These are phyloP conservation scores for Suhomyces maxii DNA, from an alignment of 1,139 yeast genomes.

Conservation along the genomic window DNA sequence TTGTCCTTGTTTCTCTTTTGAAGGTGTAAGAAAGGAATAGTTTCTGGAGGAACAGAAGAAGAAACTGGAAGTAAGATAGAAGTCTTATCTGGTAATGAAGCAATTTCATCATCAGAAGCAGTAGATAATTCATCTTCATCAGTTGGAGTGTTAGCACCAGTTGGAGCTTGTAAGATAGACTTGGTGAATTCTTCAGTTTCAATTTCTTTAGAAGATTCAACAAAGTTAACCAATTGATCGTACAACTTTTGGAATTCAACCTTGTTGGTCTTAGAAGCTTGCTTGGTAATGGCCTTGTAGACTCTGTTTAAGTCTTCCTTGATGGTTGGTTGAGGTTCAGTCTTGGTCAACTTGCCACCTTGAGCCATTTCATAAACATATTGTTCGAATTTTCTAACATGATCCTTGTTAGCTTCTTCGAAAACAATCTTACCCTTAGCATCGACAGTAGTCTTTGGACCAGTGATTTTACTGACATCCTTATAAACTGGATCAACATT, in stretches of 20 bases:
- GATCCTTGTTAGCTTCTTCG: slow-evolving; percentile 82
- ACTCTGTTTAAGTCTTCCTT: slow-evolving; percentile 83
- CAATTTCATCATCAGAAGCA: slow-evolving; percentile 69
- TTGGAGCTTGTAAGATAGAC: slow-evolving; percentile 35
- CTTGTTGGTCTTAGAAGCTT: slow-evolving; percentile 64
- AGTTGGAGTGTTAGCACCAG: slow-evolving; percentile 43
- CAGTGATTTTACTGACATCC: slow-evolving; percentile 91
- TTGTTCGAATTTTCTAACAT: slow-evolving; percentile 92
- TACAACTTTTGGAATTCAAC: slow-evolving; percentile 79
- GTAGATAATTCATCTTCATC: slow-evolving; percentile 54
- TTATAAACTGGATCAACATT: slow-evolving; percentile 86
- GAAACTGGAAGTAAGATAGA: slow-evolving; percentile 74
- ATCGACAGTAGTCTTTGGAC: slow-evolving; percentile 88
- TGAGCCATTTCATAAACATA: slow-evolving; percentile 96
- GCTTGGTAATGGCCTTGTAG: slow-evolving; percentile 77
- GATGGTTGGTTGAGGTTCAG: slow-evolving; percentile 63
- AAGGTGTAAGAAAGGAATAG: slow-evolving; percentile 92
- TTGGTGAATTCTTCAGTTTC: slow-evolving; percentile 49
- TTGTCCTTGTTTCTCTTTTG: slow-evolving; percentile 74
- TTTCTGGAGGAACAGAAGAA: slow-evolving; percentile 72
- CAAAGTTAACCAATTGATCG: slow-evolving; percentile 72
- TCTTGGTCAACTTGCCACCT: slow-evolving; percentile 81
- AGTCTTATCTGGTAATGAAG: slow-evolving; percentile 74
- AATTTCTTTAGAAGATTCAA: slow-evolving; percentile 69
- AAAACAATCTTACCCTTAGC: slow-evolving; percentile 84